phyloP scores from a whole-genome alignment of 805 yeast genomes.

The Myxozyma geophila region DNA sequence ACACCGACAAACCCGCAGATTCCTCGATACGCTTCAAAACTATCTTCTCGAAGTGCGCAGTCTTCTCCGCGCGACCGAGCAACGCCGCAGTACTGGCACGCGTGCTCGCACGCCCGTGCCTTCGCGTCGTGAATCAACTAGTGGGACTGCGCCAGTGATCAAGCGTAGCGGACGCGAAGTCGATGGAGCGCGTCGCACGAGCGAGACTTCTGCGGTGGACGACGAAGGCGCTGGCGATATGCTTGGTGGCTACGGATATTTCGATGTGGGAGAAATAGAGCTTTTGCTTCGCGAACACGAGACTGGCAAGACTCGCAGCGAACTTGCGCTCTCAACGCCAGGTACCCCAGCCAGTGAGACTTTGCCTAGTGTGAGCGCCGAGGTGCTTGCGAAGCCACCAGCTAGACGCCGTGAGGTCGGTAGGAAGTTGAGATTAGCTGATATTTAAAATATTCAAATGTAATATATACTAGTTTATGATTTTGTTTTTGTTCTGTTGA shows the following conservation, averaged over 20 bases:
- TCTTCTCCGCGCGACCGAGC: constrained; percentile 45
- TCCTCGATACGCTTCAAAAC: constrained; percentile 67
- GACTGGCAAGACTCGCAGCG: constrained; percentile 43
- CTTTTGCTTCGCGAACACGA: constrained; percentile 62
- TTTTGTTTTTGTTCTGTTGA: not conserved
- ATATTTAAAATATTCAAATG: constrained; percentile 51
- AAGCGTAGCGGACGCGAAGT: constrained; percentile 28
- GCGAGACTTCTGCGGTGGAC: constrained; percentile 19
- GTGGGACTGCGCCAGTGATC: not conserved
- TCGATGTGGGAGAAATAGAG: constrained; percentile 72
- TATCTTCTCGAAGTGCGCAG: constrained; percentile 63
- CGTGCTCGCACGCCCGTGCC: constrained; percentile 39
- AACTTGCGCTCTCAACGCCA: constrained; percentile 1
- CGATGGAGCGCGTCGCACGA: constrained; percentile 15
- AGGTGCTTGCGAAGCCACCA: constrained; percentile 2
- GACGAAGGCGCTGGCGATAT: constrained; percentile 47
- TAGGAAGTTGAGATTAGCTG: constrained; percentile 65
- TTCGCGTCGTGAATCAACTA: constrained; percentile 1
- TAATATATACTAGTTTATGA: too few relatives aligned
- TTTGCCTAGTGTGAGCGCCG: not conserved
- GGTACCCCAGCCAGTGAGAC: constrained; percentile 7
- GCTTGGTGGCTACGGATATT: constrained; percentile 87
- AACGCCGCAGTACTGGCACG: constrained; percentile 31
- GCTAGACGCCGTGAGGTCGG: constrained; percentile 60
- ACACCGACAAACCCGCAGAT: constrained; percentile 83